Evolutionary conservation across 2,329 filamentous ascomycete species (phyloP).

Genomic region (Dothistroma septosporum): DNA sequence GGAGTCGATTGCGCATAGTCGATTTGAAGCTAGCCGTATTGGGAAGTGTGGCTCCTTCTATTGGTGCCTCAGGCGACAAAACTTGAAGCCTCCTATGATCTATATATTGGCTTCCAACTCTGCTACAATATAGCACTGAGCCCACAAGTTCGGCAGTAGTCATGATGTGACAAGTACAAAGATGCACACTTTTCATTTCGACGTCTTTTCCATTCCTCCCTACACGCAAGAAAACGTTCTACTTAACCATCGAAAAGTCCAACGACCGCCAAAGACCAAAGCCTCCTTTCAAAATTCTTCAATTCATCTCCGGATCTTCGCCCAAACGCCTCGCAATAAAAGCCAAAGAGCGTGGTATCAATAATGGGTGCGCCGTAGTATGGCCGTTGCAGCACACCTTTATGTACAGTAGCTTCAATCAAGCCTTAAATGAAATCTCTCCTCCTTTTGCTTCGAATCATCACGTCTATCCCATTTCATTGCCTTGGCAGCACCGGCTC

Average conservation of each 20-base stretch:
- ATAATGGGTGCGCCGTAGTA: not conserved
- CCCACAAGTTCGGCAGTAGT: no score
- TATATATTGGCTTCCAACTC: no score
- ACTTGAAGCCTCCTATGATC: no score
- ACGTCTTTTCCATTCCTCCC: no score
- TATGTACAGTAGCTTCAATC: not conserved
- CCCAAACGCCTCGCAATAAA: constrained; percentile 1
- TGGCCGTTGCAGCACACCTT: not conserved
- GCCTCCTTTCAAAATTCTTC: no score
- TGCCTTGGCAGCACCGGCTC: not conserved
- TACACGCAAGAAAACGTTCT: no score
- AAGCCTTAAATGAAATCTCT: not conserved
- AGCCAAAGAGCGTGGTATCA: constrained; percentile 3
- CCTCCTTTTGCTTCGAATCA: constrained; percentile 2
- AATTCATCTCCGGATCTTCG: no score
- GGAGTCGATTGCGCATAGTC: not conserved
- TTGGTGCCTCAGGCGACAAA: not conserved
- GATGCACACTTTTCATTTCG: no score
- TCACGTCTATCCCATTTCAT: constrained; percentile 7
- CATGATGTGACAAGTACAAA: no score
- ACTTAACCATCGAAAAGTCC: no score
- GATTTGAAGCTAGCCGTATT: not conserved
- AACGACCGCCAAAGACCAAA: no score
- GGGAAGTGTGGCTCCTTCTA: not conserved
- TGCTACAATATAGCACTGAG: no score